Base-by-base conservation (phyloP, 306 rosid genomes). In the Vigna radiata region DNA sequence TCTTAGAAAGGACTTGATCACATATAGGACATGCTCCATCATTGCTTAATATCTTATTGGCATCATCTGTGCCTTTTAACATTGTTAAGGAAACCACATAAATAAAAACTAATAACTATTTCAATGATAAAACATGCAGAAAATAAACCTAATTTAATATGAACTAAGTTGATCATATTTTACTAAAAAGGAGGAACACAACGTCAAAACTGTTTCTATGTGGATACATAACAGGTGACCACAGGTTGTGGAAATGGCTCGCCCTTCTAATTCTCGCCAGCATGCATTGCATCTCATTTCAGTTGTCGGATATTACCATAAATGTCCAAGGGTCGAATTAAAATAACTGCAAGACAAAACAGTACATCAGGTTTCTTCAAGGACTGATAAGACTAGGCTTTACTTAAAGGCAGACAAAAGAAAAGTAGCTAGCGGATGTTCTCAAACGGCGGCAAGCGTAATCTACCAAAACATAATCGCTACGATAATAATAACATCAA, bases 221-320 rank as follows among this genome's bases (percentile, higher is more conserved):
- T 36, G 95, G 96, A 95, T 96, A 96, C 99, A 96, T 82, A 92
- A 78, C 49, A 96, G 86, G 86, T 96, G 98, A 80, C 93, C 93
- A 79, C 99, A 96, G 39, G 99, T 96, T 53, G 99, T 93, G 78
- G 98, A 72, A 84, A 96, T 63, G 17, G 97, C 98, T 83, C 90
- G 82, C 78, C 99, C 99, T 83, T 96, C 99, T 72, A 96, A 68
- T 85, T 91, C 99, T 70, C 96, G 86, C 99, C 99, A 96, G 80
- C 99, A 96, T 6, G 96, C 96, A 85, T 96, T 96, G 94, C 99
- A 96, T 86, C 97, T 92, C 99, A 96, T 96, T 86, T 89, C 81
- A 85, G 81, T 89, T 68, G 76, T 83, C 66, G 53, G 47, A 79
- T 52, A 73, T 16, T 69, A 72, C 85, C 87, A 79, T 74, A 73